A percentile compares a stretch with the other conserved stretches of the same genome.
These are phyloP conservation scores for Cymodocea nodosa DNA, from an alignment of 116 monocot genomes.

Conservation along the genomic window DNA sequence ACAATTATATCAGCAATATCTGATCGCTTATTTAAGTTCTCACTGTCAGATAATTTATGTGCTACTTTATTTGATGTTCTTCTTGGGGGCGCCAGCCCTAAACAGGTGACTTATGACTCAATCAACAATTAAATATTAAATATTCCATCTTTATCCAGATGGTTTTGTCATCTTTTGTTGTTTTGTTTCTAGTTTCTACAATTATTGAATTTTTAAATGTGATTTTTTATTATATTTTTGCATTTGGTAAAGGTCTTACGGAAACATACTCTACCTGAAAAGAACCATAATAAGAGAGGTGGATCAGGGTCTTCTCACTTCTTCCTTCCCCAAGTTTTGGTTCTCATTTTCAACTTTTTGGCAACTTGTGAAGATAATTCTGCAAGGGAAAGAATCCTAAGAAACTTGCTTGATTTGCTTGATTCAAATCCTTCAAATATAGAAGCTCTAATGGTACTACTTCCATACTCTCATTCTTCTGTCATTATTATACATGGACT, in stretches of 20 bases:
- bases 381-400: slow-evolving; percentile 50
- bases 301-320: slow-evolving; percentile 51
- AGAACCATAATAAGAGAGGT: slow-evolving; percentile 27
- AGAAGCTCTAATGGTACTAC: slow-evolving; percentile 78
- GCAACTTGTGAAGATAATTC: slow-evolving; percentile 42
- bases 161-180: not conserved
- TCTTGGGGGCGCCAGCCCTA: slow-evolving; percentile 98
- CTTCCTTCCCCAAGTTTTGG: slow-evolving; percentile 73
- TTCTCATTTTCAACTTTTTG: slow-evolving; percentile 81
- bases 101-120: slow-evolving; percentile 43
- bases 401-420: slow-evolving; percentile 66
- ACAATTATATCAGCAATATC: slow-evolving; percentile 55
- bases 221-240: not conserved
- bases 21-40: slow-evolving; percentile 66
- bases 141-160: not conserved
- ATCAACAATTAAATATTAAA: not conserved
- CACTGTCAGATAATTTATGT: slow-evolving; percentile 82
- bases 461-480: slow-evolving; percentile 2
- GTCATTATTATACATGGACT: not conserved
- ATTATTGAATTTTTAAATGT: not conserved
- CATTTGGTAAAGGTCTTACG: slow-evolving; percentile 52
- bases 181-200: not conserved
- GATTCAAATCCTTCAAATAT: slow-evolving; percentile 84
- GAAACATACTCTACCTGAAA: slow-evolving; percentile 39
- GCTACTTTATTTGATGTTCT: slow-evolving; percentile 96